These are phyloP conservation scores for Picea abies DNA, from an alignment of 83 land plant species.

Conservation along the genomic window DNA sequence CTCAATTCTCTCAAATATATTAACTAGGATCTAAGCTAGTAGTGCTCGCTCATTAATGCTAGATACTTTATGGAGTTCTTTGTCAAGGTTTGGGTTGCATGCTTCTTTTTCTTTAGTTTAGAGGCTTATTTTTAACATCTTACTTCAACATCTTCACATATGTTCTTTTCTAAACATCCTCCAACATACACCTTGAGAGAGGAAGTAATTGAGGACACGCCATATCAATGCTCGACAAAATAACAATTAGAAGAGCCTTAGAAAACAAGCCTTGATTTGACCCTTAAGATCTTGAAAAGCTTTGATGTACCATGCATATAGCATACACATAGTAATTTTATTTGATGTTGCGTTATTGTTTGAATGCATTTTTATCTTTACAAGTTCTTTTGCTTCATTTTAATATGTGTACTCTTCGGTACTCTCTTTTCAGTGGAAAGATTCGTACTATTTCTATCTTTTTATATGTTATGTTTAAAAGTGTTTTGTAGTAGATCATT, in stretches of 20 bases:
- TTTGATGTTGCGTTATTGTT: not conserved
- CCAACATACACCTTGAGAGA: constrained; percentile 90
- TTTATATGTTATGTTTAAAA: too few relatives aligned
- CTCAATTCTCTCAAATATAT: constrained; percentile 95
- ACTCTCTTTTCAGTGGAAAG: not conserved
- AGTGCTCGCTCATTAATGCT: constrained; percentile 98
- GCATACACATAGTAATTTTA: too few relatives aligned
- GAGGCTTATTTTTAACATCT: not conserved
- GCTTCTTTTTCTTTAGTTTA: not conserved
- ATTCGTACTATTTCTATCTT: too few relatives aligned
- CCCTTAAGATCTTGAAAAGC: constrained; percentile 97
- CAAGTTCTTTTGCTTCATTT: not conserved
- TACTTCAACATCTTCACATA: not conserved
- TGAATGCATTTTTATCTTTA: not conserved
- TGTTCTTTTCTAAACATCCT: not conserved
- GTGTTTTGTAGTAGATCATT: too few relatives aligned
- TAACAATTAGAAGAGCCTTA: constrained; percentile 95
- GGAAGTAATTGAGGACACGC: constrained; percentile 95
- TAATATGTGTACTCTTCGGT: not conserved
- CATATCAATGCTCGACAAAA: constrained; percentile 99
- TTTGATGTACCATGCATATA: too few relatives aligned
- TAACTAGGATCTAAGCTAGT: constrained; percentile 98
- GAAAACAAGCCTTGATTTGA: constrained; percentile 97
- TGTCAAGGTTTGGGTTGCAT: constrained; percentile 74
- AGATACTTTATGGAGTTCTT: constrained; percentile 97